A percentile compares a stretch with the other conserved stretches of the same genome.
phyloP scores from a whole-genome alignment of 225 moss, liverwort and hornwort species.

The Lunularia cruciata region DNA sequence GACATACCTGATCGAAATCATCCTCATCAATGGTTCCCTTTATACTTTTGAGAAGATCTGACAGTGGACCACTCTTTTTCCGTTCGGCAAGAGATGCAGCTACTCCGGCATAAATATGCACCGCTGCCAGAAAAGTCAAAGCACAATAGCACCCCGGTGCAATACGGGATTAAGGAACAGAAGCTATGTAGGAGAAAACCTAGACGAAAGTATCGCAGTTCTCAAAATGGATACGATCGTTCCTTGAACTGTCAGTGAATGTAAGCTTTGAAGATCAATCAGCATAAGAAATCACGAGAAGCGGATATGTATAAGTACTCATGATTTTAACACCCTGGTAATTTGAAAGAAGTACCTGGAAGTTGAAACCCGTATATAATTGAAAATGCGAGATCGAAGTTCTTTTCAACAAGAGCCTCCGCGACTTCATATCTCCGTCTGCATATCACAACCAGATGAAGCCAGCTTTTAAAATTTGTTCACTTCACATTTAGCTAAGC shows the following conservation, averaged over 20 bases:
- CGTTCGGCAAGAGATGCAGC: slow-evolving; percentile 85
- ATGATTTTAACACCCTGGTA: too few species aligned
- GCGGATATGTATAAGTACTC: too few species aligned
- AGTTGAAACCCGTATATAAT: slow-evolving; percentile 82
- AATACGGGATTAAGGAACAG: too few species aligned
- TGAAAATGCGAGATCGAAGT: slow-evolving; percentile 89
- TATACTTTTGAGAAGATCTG: slow-evolving; percentile 78
- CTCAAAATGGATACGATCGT: too few species aligned
- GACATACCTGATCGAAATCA: slow-evolving; percentile 91
- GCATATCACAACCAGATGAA: slow-evolving; percentile 15
- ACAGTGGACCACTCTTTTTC: slow-evolving; percentile 70
- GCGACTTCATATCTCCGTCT: slow-evolving; percentile 93
- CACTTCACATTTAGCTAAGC: too few species aligned
- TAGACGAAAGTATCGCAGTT: too few species aligned
- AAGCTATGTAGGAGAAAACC: neutral
- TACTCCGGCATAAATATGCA: slow-evolving; percentile 95
- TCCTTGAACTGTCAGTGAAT: too few species aligned
- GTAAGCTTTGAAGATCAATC: too few species aligned
- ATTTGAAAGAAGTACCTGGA: slow-evolving; percentile 65
- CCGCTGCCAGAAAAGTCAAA: slow-evolving; percentile 50
- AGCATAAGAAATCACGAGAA: too few species aligned
- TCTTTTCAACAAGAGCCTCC: slow-evolving; percentile 85
- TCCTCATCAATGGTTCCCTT: slow-evolving; percentile 84
- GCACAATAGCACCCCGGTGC: too few species aligned
- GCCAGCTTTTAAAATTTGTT: too few species aligned